Percentiles rank a stretch among this genome's conserved stretches.
Conservation (phyloP, 768 basidiomycete species). For the Trametes meyenii region DNA sequence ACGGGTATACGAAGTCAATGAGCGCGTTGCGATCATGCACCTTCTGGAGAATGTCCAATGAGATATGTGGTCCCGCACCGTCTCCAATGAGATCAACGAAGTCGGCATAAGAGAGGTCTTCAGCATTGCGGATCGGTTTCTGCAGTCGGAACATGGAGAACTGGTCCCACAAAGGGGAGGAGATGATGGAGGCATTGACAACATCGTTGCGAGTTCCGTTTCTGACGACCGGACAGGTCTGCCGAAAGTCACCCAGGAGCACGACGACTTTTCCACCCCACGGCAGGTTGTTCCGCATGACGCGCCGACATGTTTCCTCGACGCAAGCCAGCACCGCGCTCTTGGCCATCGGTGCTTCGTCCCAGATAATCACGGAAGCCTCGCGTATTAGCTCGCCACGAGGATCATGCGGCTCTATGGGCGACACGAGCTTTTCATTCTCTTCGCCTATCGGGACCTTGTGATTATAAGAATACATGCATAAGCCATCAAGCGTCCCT, state of each 20-base stretch:
- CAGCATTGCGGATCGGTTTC: constrained; percentile 40
- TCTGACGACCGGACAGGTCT: constrained; percentile 43
- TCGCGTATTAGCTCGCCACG: constrained; percentile 38
- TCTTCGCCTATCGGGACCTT: constrained; percentile 41
- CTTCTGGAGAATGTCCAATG: constrained; percentile 28
- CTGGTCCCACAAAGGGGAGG: constrained; percentile 37
- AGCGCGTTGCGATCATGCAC: constrained; percentile 24
- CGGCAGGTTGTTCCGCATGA: constrained; percentile 33
- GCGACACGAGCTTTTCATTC: constrained; percentile 36
- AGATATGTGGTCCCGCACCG: constrained; percentile 31
- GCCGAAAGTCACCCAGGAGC: constrained; percentile 44
- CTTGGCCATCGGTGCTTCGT: constrained; percentile 48
- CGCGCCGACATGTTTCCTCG: constrained; percentile 36
- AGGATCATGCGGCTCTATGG: constrained; percentile 32
- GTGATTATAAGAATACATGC: background rate
- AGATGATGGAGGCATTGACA: constrained; percentile 41
- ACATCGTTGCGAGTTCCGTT: constrained; percentile 34
- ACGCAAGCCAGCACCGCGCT: constrained; percentile 38
- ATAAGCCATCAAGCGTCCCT: background rate
- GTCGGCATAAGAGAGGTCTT: constrained; percentile 38
- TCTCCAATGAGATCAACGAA: constrained; percentile 46
- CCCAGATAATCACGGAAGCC: constrained; percentile 41
- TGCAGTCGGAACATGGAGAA: constrained; percentile 35
- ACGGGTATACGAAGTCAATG: constrained; percentile 35
- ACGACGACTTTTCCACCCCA: constrained; percentile 44